phyloP scores from a whole-genome alignment of 306 rosid genomes.

The Ochetophila trinervis region DNA sequence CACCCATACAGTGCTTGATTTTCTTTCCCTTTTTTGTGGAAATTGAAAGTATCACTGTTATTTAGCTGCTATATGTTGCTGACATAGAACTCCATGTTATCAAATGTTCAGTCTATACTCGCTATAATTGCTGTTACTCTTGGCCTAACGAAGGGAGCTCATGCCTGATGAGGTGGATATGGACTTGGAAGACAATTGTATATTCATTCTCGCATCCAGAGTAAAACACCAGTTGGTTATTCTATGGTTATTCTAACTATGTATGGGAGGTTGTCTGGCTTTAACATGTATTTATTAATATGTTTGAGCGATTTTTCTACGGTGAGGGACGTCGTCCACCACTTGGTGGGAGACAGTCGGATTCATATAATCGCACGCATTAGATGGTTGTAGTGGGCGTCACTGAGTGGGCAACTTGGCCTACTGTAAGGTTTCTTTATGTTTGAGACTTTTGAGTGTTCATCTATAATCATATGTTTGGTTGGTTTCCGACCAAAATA shows the following conservation, averaged over 20 bases:
- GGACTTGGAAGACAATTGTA: background rate
- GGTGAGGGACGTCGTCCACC: too few species aligned
- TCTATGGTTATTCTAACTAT: constrained; percentile 6
- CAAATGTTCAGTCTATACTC: constrained; percentile 56
- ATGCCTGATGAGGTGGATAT: constrained; percentile 31
- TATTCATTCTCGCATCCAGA: too few species aligned
- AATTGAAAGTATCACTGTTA: background rate
- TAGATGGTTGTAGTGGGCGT: too few species aligned
- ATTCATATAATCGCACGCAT: too few species aligned
- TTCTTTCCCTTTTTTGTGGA: background rate
- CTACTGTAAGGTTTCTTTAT: too few species aligned
- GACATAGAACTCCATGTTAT: constrained; percentile 12
- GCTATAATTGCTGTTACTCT: constrained; percentile 43
- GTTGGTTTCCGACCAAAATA: background rate
- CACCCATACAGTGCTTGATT: background rate
- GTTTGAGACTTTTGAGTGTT: background rate
- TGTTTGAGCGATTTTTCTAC: too few species aligned
- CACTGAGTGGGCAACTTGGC: too few species aligned
- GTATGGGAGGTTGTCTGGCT: background rate
- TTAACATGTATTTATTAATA: background rate
- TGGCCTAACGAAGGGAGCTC: constrained; percentile 39
- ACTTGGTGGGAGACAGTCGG: too few species aligned
- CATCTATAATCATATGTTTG: background rate
- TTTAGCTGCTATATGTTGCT: constrained; percentile 1
- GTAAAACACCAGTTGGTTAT: too few species aligned